These are phyloP conservation scores for Glebionis coronaria DNA, from an alignment of 129 eudicot genomes.

Conservation along the genomic window DNA sequence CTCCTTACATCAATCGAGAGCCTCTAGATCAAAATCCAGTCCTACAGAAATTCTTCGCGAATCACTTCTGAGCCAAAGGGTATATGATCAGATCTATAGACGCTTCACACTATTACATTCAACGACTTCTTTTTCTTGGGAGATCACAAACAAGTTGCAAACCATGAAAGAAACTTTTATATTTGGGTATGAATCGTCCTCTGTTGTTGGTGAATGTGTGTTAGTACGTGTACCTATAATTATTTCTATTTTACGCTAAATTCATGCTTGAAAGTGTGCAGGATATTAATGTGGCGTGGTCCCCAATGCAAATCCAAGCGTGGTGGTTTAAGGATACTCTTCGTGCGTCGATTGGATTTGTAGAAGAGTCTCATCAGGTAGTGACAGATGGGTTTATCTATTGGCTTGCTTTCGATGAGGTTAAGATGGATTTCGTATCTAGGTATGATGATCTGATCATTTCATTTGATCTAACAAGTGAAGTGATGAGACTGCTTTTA, in stretches of 20 bases:
- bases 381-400: not conserved
- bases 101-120: constrained; percentile 76
- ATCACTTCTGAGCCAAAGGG: too few relatives aligned
- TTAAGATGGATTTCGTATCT: not conserved
- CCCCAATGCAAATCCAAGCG: too few relatives aligned
- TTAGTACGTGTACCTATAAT: not conserved
- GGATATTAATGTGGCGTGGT: constrained; percentile 69
- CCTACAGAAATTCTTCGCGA: constrained; percentile 41
- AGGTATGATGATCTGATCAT: not conserved
- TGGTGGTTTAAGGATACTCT: too few relatives aligned
- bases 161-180: constrained; percentile 45
- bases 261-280: constrained; percentile 58
- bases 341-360: not conserved
- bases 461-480: not conserved
- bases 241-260: constrained; percentile 45
- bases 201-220: too few relatives aligned
- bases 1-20: constrained; percentile 85
- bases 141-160: constrained; percentile 58
- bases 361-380: not conserved
- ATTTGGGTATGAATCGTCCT: too few relatives aligned
- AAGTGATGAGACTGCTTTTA: too few relatives aligned
- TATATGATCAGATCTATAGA: constrained; percentile 69
- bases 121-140: constrained; percentile 55
- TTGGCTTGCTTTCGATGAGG: not conserved
- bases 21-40: constrained; percentile 86